Conservation (phyloP, 148 eudicot genomes). For the Suaeda aralocaspica region DNA sequence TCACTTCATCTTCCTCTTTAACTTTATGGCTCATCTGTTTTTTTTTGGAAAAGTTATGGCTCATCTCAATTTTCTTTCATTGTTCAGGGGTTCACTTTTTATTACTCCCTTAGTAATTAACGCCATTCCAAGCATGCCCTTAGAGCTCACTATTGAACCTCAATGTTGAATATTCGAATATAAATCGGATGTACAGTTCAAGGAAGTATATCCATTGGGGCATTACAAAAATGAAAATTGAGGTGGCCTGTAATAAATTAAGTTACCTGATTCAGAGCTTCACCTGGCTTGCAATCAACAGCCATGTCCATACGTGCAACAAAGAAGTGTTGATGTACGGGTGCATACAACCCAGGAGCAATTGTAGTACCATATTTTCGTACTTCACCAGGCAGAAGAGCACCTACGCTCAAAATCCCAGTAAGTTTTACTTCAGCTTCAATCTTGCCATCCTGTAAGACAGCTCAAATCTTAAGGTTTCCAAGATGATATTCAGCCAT, state of each 20-base stretch:
- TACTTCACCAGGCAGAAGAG: slow-evolving; percentile 82
- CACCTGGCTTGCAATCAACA: slow-evolving; percentile 95
- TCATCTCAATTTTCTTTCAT: too few relatives aligned
- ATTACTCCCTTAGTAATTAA: too few relatives aligned
- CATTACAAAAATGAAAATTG: not conserved
- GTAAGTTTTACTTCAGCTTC: slow-evolving; percentile 98
- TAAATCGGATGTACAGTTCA: too few relatives aligned
- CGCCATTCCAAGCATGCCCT: too few relatives aligned
- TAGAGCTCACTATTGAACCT: too few relatives aligned
- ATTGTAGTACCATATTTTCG: slow-evolving; percentile 96
- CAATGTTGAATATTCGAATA: too few relatives aligned
- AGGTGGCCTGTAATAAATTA: not conserved
- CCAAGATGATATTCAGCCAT: not conserved
- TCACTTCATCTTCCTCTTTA: too few relatives aligned
- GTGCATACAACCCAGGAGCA: slow-evolving; percentile 98
- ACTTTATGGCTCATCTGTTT: too few relatives aligned
- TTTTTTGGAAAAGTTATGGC: too few relatives aligned
- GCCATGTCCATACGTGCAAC: slow-evolving; percentile 99
- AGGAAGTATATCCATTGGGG: not conserved
- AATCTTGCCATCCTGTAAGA: slow-evolving; percentile 87
- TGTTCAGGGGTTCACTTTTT: too few relatives aligned
- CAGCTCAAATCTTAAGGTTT: not conserved
- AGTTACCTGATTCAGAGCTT: slow-evolving; percentile 86
- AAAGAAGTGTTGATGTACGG: slow-evolving; percentile 97
- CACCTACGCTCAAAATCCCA: slow-evolving; percentile 95